These are phyloP conservation scores for Globisporangium polare DNA, from an alignment of 352 stramenopile genomes.

Conservation along the genomic window DNA sequence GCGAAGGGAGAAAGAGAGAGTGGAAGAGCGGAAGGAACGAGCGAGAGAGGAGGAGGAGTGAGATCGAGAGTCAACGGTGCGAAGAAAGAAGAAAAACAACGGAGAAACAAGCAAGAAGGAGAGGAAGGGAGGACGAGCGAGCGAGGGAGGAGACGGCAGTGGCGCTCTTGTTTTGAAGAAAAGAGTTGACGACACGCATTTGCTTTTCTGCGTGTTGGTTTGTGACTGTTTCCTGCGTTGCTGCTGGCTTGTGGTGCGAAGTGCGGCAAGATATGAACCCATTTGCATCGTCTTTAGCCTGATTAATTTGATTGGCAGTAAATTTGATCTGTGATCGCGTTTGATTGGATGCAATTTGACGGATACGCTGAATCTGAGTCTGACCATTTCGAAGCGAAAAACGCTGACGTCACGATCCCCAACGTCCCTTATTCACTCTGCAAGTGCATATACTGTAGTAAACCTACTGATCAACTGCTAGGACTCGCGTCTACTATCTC, in stretches of 20 bases:
- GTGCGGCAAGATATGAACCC: neutral
- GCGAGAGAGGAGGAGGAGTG: neutral
- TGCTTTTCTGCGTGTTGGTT: neutral
- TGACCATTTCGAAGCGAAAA: neutral
- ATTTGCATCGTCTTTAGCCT: neutral
- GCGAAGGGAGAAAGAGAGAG: conserved; percentile 3
- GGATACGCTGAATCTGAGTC: neutral
- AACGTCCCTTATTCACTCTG: neutral
- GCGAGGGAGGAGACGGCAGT: neutral
- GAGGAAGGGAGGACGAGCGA: neutral
- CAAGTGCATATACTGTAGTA: neutral
- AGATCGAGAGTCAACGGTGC: neutral
- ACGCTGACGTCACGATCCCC: neutral
- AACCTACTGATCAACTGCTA: neutral
- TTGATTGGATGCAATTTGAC: neutral
- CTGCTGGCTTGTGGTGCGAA: neutral
- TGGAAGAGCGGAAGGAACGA: neutral
- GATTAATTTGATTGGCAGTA: neutral
- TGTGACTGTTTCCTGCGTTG: too few species aligned
- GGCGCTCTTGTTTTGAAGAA: conserved; percentile 8
- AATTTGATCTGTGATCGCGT: neutral
- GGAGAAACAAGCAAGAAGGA: neutral
- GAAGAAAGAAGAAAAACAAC: neutral
- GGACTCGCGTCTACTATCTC: too few species aligned
- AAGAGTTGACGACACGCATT: neutral